Evolutionary conservation across 768 basidiomycete species (phyloP), one percentile per base, ranked within the genome.

Genomic region (Polyporus arcularius): DNA sequence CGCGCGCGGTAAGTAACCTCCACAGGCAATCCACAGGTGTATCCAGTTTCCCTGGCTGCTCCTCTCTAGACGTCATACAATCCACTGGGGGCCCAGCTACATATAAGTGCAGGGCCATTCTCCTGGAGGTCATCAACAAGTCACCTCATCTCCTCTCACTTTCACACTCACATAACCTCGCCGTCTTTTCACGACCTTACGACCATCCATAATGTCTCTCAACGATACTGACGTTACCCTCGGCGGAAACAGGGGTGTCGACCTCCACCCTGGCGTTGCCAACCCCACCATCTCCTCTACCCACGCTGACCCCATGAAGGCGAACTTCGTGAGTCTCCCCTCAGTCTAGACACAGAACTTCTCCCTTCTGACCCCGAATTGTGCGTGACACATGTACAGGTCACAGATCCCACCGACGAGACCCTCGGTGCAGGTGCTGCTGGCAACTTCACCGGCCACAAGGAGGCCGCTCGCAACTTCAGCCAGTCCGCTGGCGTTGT

Each of bases 401-500:
- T 79, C 1, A 70, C 69, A 7, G 75, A 80, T 63, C 79, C 82
- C 4, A 78, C 78, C 15, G 73, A 71, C 8, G 69, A 73, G 7
- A 71, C 74, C 0, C 52, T 64, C 26, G 79, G 80, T 21, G 80
- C 80, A 0, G 79, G 80, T 4, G 79, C 76, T 6, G 74, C 73
- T 21, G 55, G 69, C 31, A 68, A 74, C 57, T 81, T 80, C 68
- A 60, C 74, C 11, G 80, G 77, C 28, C 72, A 76, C 53, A 68
- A 71, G 46, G 69, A 80, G 32, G 80, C 81, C 3, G 69, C 73
- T 55, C 75, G 74, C 21, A 69, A 67, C 46, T 73, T 81, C 68
- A 78, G 74, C 57, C 60, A 77, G 56, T 71, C 74, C 7, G 77
- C 81, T 9, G 82, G 84, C 18, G 82, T 84, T 39, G 70, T 81